phyloP scores from a whole-genome alignment of 2,329 filamentous ascomycete species.

The Cytospora chrysosperma region DNA sequence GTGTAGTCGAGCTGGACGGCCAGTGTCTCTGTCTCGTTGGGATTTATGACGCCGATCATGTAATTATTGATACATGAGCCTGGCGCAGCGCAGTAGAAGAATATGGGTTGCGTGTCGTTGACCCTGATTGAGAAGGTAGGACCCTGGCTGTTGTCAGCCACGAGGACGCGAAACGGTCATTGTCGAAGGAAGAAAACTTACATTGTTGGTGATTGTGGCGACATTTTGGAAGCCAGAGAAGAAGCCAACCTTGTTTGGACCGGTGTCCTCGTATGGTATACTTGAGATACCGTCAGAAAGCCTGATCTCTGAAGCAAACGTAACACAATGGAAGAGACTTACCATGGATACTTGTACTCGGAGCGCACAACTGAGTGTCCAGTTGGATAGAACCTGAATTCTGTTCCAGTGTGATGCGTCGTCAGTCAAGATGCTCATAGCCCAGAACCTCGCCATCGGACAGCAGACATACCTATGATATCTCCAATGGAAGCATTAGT shows the following conservation, averaged over 20 bases:
- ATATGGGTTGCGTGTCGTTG: slow-evolving; percentile 63
- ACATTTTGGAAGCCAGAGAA: slow-evolving; percentile 51
- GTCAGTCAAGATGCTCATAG: slow-evolving; percentile 16
- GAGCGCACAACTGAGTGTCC: slow-evolving; percentile 65
- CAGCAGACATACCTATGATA: slow-evolving; percentile 40
- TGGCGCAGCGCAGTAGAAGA: slow-evolving; percentile 69
- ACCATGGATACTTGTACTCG: slow-evolving; percentile 57
- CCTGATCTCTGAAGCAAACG: background rate
- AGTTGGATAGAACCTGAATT: slow-evolving; percentile 61
- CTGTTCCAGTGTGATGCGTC: slow-evolving; percentile 27
- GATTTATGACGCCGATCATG: slow-evolving; percentile 78
- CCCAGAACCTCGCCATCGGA: background rate
- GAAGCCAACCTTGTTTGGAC: slow-evolving; percentile 49
- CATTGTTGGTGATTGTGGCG: slow-evolving; percentile 45
- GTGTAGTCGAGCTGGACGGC: slow-evolving; percentile 48
- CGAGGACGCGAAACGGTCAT: background rate
- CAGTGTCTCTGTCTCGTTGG: slow-evolving; percentile 51
- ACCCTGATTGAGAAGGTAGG: slow-evolving; percentile 46
- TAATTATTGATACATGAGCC: slow-evolving; percentile 62
- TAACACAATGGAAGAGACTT: background rate
- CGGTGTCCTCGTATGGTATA: slow-evolving; percentile 58
- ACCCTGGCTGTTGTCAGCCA: slow-evolving; percentile 32
- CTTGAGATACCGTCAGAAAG: background rate
- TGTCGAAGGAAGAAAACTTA: slow-evolving; percentile 34
- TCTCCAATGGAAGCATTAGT: slow-evolving; percentile 45